Evolutionary conservation across 176 grass and related monocot genomes (phyloP), one percentile per base, ranked within the genome.

Genomic region (Coix lacrymajobi): DNA sequence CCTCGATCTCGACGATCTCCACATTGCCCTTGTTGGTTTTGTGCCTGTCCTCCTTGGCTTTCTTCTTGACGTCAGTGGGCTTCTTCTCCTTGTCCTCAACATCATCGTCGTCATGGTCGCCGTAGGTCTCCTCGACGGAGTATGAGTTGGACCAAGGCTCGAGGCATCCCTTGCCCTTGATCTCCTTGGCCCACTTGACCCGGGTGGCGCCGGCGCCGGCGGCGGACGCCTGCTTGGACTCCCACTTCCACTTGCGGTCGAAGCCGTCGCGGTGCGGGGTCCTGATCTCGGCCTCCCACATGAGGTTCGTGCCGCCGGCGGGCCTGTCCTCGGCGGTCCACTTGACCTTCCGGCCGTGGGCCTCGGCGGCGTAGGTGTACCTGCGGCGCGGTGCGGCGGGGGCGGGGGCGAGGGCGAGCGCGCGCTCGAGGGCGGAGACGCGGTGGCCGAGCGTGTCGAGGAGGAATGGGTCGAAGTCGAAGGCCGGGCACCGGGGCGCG

Each of bases 211-310:
- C 57, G 33, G 4, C 36, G 36, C 22, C 58, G 15, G 16, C 31
- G 62, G 91, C 78, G n/a, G 83, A 87, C 0, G 48, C 40, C 71
- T n/a, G n/a, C n/a, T 91, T 90, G 51, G 91, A 76, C 84, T 71
- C 76, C 94, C 94, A 97, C 69, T 81, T 85, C 83, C 88, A 93
- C 91, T 91, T 97, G 77, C 88, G 88, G 81, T 93, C 91, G 69
- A 97, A 93, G 0, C 91, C 94, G 64, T 93, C 91, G 14, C 85
- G 39, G 76, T 57, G 39, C 31, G 88, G 87, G 48, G 85, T 81
- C 16, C 39, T 73, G 40, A 96, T 43, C 71, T 92, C 90, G 3
- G 90, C 90, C 82, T 85, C 89, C 79, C 88, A 96, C 79, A 78
- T 87, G 64, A 88, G 70, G 17, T 16, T 43, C 32, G 41, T 73